Conservation (phyloP, 176 grass and related monocot genomes). For the Thalia dealbata region DNA sequence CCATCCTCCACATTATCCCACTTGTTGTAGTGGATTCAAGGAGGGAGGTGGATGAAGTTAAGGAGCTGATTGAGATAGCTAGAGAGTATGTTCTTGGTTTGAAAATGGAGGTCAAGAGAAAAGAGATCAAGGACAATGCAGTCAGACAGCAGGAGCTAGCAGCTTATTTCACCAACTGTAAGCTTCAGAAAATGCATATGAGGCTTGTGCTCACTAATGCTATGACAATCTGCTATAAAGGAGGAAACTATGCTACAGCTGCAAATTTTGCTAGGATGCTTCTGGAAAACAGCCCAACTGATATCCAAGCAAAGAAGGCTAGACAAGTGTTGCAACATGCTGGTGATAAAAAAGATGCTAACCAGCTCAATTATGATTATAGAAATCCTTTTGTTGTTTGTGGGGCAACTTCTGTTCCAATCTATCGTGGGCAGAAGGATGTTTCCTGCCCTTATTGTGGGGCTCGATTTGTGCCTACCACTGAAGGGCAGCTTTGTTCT, state of each 20-base stretch:
- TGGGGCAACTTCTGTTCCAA: conserved; percentile 66
- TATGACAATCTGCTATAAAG: conserved; percentile 64
- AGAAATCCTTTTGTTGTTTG: conserved; percentile 90
- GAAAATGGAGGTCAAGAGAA: conserved; percentile 76
- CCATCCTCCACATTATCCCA: conserved; percentile 66
- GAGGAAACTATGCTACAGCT: conserved; percentile 51
- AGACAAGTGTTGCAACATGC: conserved; percentile 57
- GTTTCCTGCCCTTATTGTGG: conserved; percentile 71
- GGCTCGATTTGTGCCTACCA: conserved; percentile 48
- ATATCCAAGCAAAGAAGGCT: conserved; percentile 63
- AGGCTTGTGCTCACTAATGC: conserved; percentile 64
- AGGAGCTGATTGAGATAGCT: conserved; percentile 83
- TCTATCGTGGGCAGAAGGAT: conserved; percentile 93
- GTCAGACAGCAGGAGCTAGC: conserved; percentile 60
- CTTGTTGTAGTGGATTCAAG: conserved; percentile 72
- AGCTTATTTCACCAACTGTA: conserved; percentile 82
- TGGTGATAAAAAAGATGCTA: conserved; percentile 41
- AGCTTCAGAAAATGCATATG: conserved; percentile 67
- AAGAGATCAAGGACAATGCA: conserved; percentile 46
- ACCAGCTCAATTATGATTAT: conserved; percentile 66
- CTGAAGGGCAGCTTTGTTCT: conserved; percentile 72
- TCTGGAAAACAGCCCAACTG: conserved; percentile 65
- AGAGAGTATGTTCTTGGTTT: conserved; percentile 82
- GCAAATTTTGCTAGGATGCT: conserved; percentile 82
- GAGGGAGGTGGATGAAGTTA: conserved; percentile 89